phyloP scores from a whole-genome alignment of 2,329 filamentous ascomycete genomes.

The Myriosclerotinia duriaeana region DNA sequence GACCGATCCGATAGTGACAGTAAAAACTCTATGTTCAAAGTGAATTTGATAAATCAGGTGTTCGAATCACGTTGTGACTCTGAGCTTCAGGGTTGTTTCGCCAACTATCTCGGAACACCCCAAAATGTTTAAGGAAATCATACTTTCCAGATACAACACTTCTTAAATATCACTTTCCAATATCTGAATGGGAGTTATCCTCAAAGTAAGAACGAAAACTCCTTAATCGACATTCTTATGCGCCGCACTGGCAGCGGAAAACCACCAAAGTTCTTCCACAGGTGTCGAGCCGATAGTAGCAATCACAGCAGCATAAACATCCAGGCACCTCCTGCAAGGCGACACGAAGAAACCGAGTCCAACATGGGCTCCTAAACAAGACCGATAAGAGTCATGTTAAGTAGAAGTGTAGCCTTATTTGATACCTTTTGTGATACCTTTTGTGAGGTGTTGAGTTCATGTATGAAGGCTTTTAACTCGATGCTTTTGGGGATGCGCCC shows the following conservation, averaged over 20 bases:
- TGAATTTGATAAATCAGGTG: constrained; percentile 1
- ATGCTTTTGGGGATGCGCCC: background rate
- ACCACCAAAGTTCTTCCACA: background rate
- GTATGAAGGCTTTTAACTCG: background rate
- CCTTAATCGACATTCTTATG: background rate
- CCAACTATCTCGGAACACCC: background rate
- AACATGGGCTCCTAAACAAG: too few relatives aligned
- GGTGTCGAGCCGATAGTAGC: background rate
- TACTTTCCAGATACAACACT: background rate
- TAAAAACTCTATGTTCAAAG: background rate
- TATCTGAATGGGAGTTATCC: background rate
- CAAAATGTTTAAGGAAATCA: too few relatives aligned
- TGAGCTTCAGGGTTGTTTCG: background rate
- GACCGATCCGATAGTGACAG: background rate
- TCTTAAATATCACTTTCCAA: background rate
- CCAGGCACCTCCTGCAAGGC: background rate
- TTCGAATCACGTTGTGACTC: background rate
- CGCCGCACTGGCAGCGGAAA: background rate
- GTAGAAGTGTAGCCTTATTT: too few relatives aligned
- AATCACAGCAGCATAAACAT: background rate
- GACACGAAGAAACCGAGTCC: background rate
- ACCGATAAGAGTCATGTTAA: background rate
- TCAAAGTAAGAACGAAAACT: background rate
- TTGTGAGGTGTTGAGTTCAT: background rate
- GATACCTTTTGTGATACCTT: background rate